phyloP scores from a whole-genome alignment of 306 rosid genomes.

The Corylus americana region DNA sequence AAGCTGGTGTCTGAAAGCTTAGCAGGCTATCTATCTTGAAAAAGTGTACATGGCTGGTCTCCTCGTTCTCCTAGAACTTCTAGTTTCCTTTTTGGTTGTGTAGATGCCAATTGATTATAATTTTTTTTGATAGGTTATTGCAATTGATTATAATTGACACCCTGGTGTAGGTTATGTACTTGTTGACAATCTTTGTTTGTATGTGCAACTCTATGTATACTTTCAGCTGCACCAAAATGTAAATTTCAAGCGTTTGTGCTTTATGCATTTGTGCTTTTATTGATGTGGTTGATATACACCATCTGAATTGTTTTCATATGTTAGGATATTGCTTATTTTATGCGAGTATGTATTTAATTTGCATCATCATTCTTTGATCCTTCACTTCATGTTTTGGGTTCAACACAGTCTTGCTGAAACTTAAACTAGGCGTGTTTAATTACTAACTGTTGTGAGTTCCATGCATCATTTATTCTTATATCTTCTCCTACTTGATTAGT shows the following conservation, averaged over 20 bases:
- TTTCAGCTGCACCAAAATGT: not conserved
- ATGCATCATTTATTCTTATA: not conserved
- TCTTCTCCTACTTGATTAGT: not conserved
- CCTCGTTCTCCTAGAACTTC: not conserved
- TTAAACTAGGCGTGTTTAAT: not conserved
- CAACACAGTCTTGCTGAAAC: not conserved
- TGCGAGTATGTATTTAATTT: slow-evolving; percentile 4
- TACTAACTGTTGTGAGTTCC: not conserved
- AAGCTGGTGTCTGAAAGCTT: not conserved
- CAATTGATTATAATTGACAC: not conserved
- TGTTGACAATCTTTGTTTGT: not conserved
- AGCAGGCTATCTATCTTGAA: not conserved
- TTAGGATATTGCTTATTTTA: slow-evolving; percentile 6
- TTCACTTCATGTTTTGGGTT: not conserved
- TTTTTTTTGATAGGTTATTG: not conserved
- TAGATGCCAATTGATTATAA: not conserved
- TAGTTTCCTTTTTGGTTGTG: not conserved
- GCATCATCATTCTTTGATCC: not conserved
- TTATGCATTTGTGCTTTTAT: not conserved
- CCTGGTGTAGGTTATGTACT: not conserved
- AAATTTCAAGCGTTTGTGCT: not conserved
- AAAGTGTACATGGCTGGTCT: not conserved
- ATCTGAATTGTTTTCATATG: slow-evolving; percentile 9
- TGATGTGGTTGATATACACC: not conserved
- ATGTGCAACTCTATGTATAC: not conserved